Conservation (phyloP, 2,329 filamentous ascomycete genomes). For the Xylariomycetidae sp. region DNA sequence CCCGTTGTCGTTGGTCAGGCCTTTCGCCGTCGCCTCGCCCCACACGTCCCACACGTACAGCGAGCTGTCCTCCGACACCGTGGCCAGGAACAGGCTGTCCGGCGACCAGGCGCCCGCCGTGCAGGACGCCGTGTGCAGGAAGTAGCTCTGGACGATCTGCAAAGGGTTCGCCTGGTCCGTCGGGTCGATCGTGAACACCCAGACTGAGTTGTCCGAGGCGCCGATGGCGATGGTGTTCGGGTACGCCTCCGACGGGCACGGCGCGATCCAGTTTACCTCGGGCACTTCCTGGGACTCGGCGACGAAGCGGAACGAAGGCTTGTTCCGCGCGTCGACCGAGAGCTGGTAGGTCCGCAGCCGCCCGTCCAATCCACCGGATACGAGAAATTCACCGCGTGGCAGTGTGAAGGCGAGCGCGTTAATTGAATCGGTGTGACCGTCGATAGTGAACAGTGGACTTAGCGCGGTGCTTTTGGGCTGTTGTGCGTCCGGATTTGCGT, state of each 20-base stretch:
- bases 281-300: slow-evolving; percentile 84
- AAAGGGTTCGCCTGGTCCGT: slow-evolving; percentile 57
- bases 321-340: slow-evolving; percentile 39
- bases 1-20: slow-evolving; percentile 46
- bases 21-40: slow-evolving; percentile 63
- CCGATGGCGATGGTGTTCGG: slow-evolving; percentile 84
- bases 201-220: slow-evolving; percentile 85
- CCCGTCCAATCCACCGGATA: slow-evolving; percentile 87
- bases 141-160: slow-evolving; percentile 85
- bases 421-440: slow-evolving; percentile 90
- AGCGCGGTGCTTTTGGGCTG: slow-evolving; percentile 50
- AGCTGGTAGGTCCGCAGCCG: slow-evolving; percentile 67
- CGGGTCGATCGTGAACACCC: slow-evolving; percentile 85
- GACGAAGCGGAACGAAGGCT: slow-evolving; percentile 55
- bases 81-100: slow-evolving; percentile 81
- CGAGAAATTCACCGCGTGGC: slow-evolving; percentile 75
- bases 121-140: slow-evolving; percentile 79
- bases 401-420: slow-evolving; percentile 82
- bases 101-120: slow-evolving; percentile 89
- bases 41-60: slow-evolving; percentile 93
- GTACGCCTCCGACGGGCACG: slow-evolving; percentile 67
- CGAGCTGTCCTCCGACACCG: slow-evolving; percentile 82
- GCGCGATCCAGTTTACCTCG: slow-evolving; percentile 85
- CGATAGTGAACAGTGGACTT: slow-evolving; percentile 64
- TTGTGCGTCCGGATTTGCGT: slow-evolving; percentile 59